Evolutionary conservation across 768 basidiomycete genomes (phyloP).

Genomic region (Suillus spraguei): DNA sequence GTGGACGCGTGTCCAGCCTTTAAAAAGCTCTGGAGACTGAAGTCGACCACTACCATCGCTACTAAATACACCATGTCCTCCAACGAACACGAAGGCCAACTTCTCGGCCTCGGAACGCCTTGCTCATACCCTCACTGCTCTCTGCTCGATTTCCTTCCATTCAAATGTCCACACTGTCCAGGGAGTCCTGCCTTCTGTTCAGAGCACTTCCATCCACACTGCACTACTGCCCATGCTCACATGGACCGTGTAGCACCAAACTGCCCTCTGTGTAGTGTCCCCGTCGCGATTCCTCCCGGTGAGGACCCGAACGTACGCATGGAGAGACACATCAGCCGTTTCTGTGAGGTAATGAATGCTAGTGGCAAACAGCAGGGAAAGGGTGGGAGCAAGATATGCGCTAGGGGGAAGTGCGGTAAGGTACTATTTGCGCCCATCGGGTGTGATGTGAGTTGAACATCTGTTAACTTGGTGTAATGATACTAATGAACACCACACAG

Average conservation of each 20-base stretch:
- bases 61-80: conserved; percentile 26
- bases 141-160: conserved; percentile 82
- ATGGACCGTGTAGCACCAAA: conserved; percentile 75
- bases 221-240: conserved; percentile 65
- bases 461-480: conserved; percentile 2
- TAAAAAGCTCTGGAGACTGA: conserved; percentile 17
- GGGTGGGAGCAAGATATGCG: conserved; percentile 57
- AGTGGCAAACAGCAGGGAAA: conserved; percentile 38
- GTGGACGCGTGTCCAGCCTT: conserved; percentile 32
- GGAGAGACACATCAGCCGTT: conserved; percentile 69
- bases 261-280: conserved; percentile 77
- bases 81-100: conserved; percentile 49
- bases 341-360: conserved; percentile 73
- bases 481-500: conserved; percentile 37
- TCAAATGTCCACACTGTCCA: conserved; percentile 81
- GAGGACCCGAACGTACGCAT: conserved; percentile 83
- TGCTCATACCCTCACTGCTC: conserved; percentile 69
- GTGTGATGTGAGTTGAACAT: conserved; percentile 60
- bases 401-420: conserved; percentile 67
- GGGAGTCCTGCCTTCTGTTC: conserved; percentile 62
- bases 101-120: conserved; percentile 70
- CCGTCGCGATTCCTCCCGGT: conserved; percentile 73
- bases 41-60: conserved; percentile 5
- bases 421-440: conserved; percentile 71
- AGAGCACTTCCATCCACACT: conserved; percentile 72